Base-by-base conservation (phyloP, 2,329 filamentous ascomycete species). In the Elsinoe fawcettii region DNA sequence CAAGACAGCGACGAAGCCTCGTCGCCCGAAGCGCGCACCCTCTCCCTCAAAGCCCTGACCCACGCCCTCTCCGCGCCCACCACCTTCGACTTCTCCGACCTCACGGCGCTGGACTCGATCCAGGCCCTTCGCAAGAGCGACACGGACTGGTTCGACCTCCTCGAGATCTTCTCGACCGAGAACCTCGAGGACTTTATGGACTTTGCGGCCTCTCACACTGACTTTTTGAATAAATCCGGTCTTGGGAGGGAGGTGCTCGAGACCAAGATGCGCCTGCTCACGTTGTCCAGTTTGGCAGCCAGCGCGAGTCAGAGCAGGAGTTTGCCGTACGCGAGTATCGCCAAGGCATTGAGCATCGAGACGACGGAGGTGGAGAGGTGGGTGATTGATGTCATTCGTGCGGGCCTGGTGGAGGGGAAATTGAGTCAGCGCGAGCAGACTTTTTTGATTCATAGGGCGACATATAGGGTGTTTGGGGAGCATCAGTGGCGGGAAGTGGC, bases 401-500 rank as follows among this genome's bases (percentile, higher is more conserved):
- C 91, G 49, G 90, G 91, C 32, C 84, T 99, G 36, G 89, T 99
- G 55, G 93, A 99, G 78, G 93, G 93, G 70, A 95, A 95, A 76
- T 84, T 99, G 65, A 93, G 88, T 59, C 93, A 99, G 77, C 82
- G 92, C 71, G 90, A 90, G 71, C 83, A 89, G 71, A 88, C 92
- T 62, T 97, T 99, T 80, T 80, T 96, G 56, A 90, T 99, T 61
- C 93, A 99, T 80, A 85, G 93, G 71, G 90, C 90, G 66, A 96
- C 90, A 60, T 96, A 97, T 81, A 86, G 93, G 61, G 91, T 96
- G 56, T 99, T 99, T 69, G 90, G 90, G 65, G 90, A 96, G 78
- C 95, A 95, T 80, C 93, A 99, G 78, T 99, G 95, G 90, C 84
- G 88, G 65, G 92, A 99, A 78, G 86, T 99, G 56, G 88, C 90